Evolutionary conservation across 495 filamentous ascomycete species (phyloP).

Genomic region (Halenospora varia): DNA sequence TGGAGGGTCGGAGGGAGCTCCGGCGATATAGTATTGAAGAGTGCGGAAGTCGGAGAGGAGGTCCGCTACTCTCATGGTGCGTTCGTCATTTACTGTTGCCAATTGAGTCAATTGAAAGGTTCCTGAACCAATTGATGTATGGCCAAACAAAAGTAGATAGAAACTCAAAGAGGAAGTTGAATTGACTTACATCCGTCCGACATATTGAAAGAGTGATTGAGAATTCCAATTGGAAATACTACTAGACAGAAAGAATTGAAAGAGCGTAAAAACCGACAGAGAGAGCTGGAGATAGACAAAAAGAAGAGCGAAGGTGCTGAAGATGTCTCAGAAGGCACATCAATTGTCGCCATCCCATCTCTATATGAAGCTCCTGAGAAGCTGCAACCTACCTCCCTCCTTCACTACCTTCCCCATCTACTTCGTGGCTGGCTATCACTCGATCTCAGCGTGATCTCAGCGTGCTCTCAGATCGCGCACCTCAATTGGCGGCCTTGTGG

Average conservation of each 20-base stretch:
- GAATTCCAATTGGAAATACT: constrained; percentile 10
- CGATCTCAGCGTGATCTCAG: too few species aligned
- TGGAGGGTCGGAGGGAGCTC: constrained; percentile 54
- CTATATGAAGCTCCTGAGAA: too few species aligned
- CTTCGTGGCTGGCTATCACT: too few species aligned
- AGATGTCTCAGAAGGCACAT: constrained; percentile 20
- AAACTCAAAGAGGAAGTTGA: constrained; percentile 27
- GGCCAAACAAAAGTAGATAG: constrained; percentile 31
- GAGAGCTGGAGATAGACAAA: constrained; percentile 23
- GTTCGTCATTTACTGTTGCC: constrained; percentile 82
- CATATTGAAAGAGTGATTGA: constrained; percentile 25
- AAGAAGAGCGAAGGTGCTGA: constrained; percentile 10
- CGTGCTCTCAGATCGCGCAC: too few species aligned
- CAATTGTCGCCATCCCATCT: too few species aligned
- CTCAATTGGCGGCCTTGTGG: too few species aligned
- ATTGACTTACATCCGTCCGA: constrained; percentile 29
- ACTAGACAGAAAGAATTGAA: constrained; percentile 23
- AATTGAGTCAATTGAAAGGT: too few species aligned
- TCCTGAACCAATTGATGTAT: too few species aligned
- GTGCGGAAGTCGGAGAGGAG: constrained; percentile 81
- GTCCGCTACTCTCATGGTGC: constrained; percentile 76
- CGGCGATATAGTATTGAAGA: constrained; percentile 74
- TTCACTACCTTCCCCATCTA: too few species aligned
- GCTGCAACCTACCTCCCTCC: too few species aligned
- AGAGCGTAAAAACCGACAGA: constrained; percentile 17